A percentile compares a stretch with the other conserved stretches of the same genome.
phyloP scores from a whole-genome alignment of 306 rosid genomes.

The Rubus idaeus region DNA sequence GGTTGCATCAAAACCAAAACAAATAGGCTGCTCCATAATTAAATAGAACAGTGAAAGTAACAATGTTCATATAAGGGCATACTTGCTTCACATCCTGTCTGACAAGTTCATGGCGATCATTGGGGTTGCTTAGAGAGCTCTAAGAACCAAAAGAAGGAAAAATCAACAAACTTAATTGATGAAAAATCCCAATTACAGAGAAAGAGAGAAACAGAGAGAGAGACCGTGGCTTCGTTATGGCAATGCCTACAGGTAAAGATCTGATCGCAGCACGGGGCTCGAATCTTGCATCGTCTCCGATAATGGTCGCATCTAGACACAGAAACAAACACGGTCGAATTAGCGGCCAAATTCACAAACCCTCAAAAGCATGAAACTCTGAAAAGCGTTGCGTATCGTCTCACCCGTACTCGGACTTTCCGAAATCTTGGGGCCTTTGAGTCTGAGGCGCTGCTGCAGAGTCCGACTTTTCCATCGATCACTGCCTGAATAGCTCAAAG shows the following conservation, averaged over 20 bases:
- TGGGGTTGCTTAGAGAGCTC: conserved; percentile 51
- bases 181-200: background rate
- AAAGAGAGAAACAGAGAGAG: background rate
- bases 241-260: conserved; percentile 70
- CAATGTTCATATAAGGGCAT: background rate
- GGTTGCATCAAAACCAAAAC: background rate
- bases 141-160: conserved; percentile 20
- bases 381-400: background rate
- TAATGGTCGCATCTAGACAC: conserved; percentile 56
- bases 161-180: background rate
- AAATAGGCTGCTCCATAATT: background rate
- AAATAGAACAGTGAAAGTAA: background rate
- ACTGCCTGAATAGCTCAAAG: background rate
- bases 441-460: conserved; percentile 8
- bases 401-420: conserved; percentile 47
- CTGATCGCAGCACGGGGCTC: conserved; percentile 69
- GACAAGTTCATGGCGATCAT: conserved; percentile 54
- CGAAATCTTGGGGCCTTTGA: conserved; percentile 20
- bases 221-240: conserved; percentile 67
- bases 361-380: background rate
- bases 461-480: conserved; percentile 17
- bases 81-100: conserved; percentile 65
- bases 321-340: background rate
- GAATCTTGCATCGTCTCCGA: conserved; percentile 60
- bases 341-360: background rate